Base-by-base conservation (phyloP, 768 basidiomycete species). In the Leccinellum rugosiceps region DNA sequence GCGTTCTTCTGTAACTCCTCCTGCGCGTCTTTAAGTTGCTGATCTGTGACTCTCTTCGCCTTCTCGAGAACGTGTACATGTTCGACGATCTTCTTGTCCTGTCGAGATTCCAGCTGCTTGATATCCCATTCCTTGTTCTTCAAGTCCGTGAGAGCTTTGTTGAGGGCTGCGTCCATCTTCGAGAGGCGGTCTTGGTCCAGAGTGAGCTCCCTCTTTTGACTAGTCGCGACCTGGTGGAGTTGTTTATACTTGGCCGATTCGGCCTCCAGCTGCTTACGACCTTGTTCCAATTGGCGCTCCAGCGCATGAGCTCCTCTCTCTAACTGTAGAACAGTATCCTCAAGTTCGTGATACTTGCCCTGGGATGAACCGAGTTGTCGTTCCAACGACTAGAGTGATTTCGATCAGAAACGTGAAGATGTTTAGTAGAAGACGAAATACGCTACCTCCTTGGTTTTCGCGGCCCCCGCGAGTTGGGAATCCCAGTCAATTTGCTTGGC, bases 41-140 rank as follows among this genome's bases (percentile, higher is more conserved):
- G 84, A 69, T 98, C 96, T 1, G 96, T 95, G 56, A 96, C 86
- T 34, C 86, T 86, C 72, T 98, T 98, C 15, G 96, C 96, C 69
- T 95, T 92, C 70, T 98, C 94, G 11, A 96, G 80, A 28, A 98
- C 96, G 69, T 98, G 88, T 25, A 97, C 92, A 67, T 98, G 96
- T 72, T 98, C 95, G 45, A 98, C 94, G 58, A 97, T 95, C n/a
- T 92, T 97, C 77, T 95, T 98, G 77, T 98, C 93, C 68, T 97
- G 90, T 68, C 82, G 85, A 3, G 90, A 88, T 52, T 90, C 86
- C 9, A 98, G 75, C 61, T 95, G 89, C 62, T 86, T 90, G 61
- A 92, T 82, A 56, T 95, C 91, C 83, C 87, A 88, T 64, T 97
- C 92, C 49, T 88, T 84, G 44, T 78, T 80, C 68, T 91, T 88